Conservation (phyloP, 805 yeast genomes). For the Wickerhamomyces canadensis region DNA sequence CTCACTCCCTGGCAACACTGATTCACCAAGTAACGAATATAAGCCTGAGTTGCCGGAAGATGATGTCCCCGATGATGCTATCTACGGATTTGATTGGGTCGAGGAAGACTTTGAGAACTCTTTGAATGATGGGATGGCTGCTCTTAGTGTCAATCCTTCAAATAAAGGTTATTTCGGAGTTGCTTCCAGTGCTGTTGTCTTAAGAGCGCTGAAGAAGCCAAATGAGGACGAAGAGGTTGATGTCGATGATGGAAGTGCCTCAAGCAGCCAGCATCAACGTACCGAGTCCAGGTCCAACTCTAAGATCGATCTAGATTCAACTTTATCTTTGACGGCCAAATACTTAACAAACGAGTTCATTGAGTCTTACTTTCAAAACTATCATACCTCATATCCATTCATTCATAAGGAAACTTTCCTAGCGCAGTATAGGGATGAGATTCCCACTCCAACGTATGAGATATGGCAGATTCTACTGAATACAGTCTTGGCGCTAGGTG, state of each 20-base stretch:
- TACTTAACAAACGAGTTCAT: constrained; percentile 31
- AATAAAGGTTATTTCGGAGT: constrained; percentile 63
- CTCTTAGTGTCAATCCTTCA: constrained; percentile 41
- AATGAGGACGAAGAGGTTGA: constrained; percentile 17
- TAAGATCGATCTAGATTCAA: constrained; percentile 20
- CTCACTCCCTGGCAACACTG: not conserved
- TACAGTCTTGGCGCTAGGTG: constrained; percentile 60
- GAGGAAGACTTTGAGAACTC: constrained; percentile 40
- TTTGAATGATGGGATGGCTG: constrained; percentile 60
- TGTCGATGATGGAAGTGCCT: not conserved
- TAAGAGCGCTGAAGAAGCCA: constrained; percentile 40
- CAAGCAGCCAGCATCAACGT: not conserved
- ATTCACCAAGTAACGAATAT: constrained; percentile 10
- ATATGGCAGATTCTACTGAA: constrained; percentile 51
- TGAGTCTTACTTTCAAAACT: constrained; percentile 49
- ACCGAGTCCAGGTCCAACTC: constrained; percentile 22
- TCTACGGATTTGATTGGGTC: constrained; percentile 56
- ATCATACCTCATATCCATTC: constrained; percentile 59
- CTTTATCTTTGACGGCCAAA: constrained; percentile 24
- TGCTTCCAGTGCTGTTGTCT: constrained; percentile 52
- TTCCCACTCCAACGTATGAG: constrained; percentile 36
- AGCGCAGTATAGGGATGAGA: constrained; percentile 37
- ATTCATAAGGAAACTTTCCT: constrained; percentile 50
- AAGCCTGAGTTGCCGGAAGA: constrained; percentile 28
- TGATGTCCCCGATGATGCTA: constrained; percentile 36